Evolutionary conservation across 2,329 filamentous ascomycete species (phyloP), one percentile per base, ranked within the genome.

Genomic region (Pyrenochaeta sp.): DNA sequence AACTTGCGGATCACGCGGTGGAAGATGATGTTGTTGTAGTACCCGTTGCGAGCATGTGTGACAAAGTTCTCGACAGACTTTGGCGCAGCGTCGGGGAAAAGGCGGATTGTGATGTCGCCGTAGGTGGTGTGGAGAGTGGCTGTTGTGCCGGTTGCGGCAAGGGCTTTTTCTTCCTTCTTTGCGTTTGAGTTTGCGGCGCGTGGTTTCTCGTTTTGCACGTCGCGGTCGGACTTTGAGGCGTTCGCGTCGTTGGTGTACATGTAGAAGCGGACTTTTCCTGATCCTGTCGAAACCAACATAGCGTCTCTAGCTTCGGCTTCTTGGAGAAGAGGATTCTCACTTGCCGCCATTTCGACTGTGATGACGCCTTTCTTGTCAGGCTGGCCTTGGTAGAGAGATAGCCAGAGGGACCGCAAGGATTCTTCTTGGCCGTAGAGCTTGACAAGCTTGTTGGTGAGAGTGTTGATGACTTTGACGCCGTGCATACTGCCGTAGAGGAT

Each of bases 1-100:
- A 99, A 99, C 71, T 97, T 97, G 56, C 90, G 87, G 66, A 99
- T 99, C 6, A 99, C 90, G 30, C 95, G 89, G 77, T 99, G 95
- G 82, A 99, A 99, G 65, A 97, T 94, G 30, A 94, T 93, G 77
- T 91, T 91, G 80, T 99, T 98, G 81, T 99, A 99, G 76, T 99
- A 99, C 1, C 91, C 92, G 53, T 88, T 89, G 68, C 89, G 90
- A 2, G 92, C 86, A 69, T 98, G 95, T 0, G 92, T 96, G 49
- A 96, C 91, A 73, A 99, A 99, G 76, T 99, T 99, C 78, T 99
- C 95, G 3, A 99, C 94, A 0, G 96, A 88, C 74, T 94, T 96
- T 29, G 96, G 95, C 9, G 95, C 94, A 2, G 91, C 91, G 56
- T 95, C 90, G 1, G 95, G 94, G 81, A 95, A 99, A 12, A 99